Conservation (phyloP, 768 basidiomycete genomes). For the Boletus pseudo-olivaceus region DNA sequence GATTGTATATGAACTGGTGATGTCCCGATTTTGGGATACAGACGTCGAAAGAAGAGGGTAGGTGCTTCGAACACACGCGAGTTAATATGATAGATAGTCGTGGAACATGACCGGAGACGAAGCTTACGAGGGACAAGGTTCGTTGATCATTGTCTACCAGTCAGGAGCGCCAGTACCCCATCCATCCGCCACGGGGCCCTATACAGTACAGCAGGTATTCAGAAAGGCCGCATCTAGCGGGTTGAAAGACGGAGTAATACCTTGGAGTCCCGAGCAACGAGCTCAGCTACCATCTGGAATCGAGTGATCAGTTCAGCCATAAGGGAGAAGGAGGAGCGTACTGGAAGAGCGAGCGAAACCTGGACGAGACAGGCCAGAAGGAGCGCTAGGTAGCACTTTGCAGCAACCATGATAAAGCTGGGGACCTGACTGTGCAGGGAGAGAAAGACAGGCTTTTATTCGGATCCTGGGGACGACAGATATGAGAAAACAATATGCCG, state of each 20-base stretch:
- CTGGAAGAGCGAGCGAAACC: conserved; percentile 24
- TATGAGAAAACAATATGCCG: conserved; percentile 23
- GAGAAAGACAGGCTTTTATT: conserved; percentile 22
- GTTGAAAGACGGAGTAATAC: conserved; percentile 8
- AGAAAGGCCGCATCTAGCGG: not conserved
- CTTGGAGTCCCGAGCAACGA: not conserved
- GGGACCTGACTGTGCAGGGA: not conserved
- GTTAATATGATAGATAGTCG: conserved; percentile 2
- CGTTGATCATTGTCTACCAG: conserved; percentile 20
- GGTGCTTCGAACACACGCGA: conserved; percentile 1
- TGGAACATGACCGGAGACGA: not conserved
- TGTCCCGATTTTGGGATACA: conserved; percentile 10
- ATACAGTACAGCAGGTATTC: not conserved
- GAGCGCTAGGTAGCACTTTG: conserved; percentile 21
- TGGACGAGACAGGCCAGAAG: conserved; percentile 19
- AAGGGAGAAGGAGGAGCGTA: not conserved
- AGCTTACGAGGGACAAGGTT: conserved; percentile 9
- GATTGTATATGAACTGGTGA: conserved; percentile 10
- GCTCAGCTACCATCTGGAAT: conserved; percentile 13
- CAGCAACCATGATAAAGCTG: conserved; percentile 15
- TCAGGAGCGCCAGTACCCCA: conserved; percentile 20
- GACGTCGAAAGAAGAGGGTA: not conserved
- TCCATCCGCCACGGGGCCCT: conserved; percentile 19
- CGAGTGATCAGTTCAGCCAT: not conserved
- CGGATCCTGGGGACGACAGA: conserved; percentile 5